Base-by-base conservation (phyloP, 495 filamentous ascomycete species). In the Aspergillus baeticus region DNA sequence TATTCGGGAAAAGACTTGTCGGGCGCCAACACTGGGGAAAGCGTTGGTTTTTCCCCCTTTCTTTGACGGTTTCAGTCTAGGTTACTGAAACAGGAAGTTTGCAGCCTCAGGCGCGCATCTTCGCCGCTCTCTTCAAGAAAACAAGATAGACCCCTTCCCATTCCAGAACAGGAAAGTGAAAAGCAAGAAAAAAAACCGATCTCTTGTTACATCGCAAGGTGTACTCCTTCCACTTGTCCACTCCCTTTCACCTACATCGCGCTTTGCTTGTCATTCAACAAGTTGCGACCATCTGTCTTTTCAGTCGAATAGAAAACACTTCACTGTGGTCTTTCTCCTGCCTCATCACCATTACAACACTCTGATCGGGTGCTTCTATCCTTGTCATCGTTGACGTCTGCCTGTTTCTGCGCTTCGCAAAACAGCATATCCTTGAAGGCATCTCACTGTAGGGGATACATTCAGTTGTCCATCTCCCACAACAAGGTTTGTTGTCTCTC, bases 381-480 rank as follows among this genome's bases (percentile, higher is more conserved):
- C 21, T 51, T 59, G 42, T 54, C 44, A 10, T 57, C 53, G 54
- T 54, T 41, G 33, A 23, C 54, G 44, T 33, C 54, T 38, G 41
- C 55, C 51, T 58, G 55, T 64, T 52, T 55, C 29, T 41, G 37
- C 31, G 15, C 41, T 33, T 8, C 39, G 14, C 50, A 45, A 47
- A 56, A 57, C 56, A 31, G 34, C 38, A 46, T 41, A 39, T 49
- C 39, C 29, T 44, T 61, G 33, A 70, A 55, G 54, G 59, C 57
- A 65, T 62, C 17, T 41, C 62, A 53, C 67, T 76, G 71, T 77
- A 86, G 91, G 92, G 90, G 92, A 96, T 87, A 91, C 92, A 96
- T 97, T 97, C 73, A 86, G 65, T 97, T 96, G 92, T 96, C 89
- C 81, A 89, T 96, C 92, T 96, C 91, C 89, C 84, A 77, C 78